phyloP scores from a whole-genome alignment of 2,329 filamentous ascomycete genomes.

The Paraconiothyrium brasiliense region DNA sequence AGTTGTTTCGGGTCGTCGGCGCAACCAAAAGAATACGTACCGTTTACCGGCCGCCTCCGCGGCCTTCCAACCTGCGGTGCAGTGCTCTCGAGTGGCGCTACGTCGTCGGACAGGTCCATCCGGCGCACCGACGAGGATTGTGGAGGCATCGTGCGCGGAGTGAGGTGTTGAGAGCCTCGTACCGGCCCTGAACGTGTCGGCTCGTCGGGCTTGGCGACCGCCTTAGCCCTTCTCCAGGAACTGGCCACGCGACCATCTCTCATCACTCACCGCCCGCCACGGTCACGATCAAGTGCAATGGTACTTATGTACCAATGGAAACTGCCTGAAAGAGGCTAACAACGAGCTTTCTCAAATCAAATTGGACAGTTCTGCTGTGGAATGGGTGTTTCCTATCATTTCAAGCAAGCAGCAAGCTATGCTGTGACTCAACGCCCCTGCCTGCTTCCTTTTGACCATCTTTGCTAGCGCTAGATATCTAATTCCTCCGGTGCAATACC shows the following conservation, averaged over 20 bases:
- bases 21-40: slow-evolving; percentile 20
- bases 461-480: background rate
- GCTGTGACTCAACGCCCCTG: background rate
- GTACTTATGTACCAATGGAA: too few species aligned
- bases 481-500: background rate
- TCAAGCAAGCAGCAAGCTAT: background rate
- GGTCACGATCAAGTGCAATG: background rate
- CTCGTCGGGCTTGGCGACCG: slow-evolving; percentile 5
- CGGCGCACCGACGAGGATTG: slow-evolving; percentile 12
- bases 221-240: background rate
- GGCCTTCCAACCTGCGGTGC: slow-evolving; percentile 19
- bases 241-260: slow-evolving; percentile 9
- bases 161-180: background rate
- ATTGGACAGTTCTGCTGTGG: too few species aligned
- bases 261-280: background rate
- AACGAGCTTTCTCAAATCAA: too few species aligned
- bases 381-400: too few species aligned
- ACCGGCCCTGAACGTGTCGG: background rate
- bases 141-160: background rate
- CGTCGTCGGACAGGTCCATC: slow-evolving; percentile 18
- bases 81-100: slow-evolving; percentile 12
- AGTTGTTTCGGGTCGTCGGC: slow-evolving; percentile 16
- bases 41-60: slow-evolving; percentile 39
- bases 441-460: background rate
- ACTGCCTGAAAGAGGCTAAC: too few species aligned